A percentile compares a stretch with the other conserved stretches of the same genome.
phyloP scores from a whole-genome alignment of 2,329 filamentous ascomycete species.

The Geosmithia flava region DNA sequence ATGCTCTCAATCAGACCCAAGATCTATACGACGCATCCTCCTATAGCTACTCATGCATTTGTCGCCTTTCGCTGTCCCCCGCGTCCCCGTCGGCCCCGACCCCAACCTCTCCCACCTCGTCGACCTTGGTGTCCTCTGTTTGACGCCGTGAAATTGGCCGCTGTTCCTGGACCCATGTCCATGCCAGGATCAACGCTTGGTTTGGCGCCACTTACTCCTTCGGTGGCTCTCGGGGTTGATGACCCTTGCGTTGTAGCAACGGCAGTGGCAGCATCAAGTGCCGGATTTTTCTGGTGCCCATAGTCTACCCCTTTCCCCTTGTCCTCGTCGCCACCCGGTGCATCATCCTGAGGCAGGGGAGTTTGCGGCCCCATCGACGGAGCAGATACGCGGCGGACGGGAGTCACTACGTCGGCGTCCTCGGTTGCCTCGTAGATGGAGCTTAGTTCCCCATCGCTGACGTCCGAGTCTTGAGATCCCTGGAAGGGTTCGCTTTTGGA shows the following conservation, averaged over 20 bases:
- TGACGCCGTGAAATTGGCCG: not conserved
- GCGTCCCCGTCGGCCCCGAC: too few relatives aligned
- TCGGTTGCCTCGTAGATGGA: not conserved
- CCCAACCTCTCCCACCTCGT: not conserved
- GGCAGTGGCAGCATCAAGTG: not conserved
- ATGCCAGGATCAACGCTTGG: not conserved
- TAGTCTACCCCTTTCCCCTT: not conserved
- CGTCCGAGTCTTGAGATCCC: slow-evolving; percentile 9
- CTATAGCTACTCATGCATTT: not conserved
- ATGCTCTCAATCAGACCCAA: too few relatives aligned
- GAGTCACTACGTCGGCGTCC: not conserved
- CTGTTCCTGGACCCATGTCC: not conserved
- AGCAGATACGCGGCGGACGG: not conserved
- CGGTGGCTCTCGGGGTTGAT: not conserved
- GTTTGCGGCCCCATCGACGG: not conserved
- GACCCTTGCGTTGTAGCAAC: not conserved
- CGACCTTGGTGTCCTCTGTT: not conserved
- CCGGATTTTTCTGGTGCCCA: not conserved
- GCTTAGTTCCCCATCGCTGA: not conserved
- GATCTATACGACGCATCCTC: too few relatives aligned
- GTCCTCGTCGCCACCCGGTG: not conserved
- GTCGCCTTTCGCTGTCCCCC: not conserved
- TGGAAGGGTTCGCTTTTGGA: slow-evolving; percentile 33
- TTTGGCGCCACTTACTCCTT: not conserved
- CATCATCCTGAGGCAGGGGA: not conserved